phyloP scores from a whole-genome alignment of 352 stramenopile genomes.

The Phytophthora sansomeana region DNA sequence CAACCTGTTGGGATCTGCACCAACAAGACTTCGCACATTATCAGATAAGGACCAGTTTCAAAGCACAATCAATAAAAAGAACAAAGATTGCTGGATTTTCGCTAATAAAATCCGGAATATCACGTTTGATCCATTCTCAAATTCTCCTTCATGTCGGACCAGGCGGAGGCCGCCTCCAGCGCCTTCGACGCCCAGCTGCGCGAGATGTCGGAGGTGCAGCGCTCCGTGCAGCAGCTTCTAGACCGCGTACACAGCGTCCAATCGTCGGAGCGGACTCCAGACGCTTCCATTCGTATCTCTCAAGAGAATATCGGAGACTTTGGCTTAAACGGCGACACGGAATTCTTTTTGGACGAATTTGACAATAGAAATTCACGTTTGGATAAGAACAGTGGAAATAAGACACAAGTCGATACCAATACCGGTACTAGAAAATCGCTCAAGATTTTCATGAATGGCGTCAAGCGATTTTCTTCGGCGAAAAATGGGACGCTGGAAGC shows the following conservation, averaged over 20 bases:
- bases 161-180: no score
- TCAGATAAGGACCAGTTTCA: no score
- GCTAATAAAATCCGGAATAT: no score
- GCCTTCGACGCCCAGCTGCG: not conserved
- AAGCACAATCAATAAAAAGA: no score
- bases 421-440: not conserved
- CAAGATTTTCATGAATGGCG: conserved; percentile 3
- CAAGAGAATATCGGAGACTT: conserved; percentile 4
- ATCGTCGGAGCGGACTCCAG: not conserved
- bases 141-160: no score
- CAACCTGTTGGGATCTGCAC: no score
- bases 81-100: no score
- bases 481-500: conserved; percentile 8
- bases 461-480: not conserved
- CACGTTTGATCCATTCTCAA: no score
- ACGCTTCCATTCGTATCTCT: no score
- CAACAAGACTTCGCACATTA: no score
- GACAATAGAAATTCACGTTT: not conserved
- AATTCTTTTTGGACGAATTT: conserved; percentile 24
- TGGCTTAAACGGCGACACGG: conserved; percentile 1
- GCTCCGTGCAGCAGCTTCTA: not conserved
- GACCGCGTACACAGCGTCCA: not conserved
- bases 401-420: not conserved
- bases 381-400: not conserved
- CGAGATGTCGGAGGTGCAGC: not conserved